A percentile compares a stretch with the other conserved stretches of the same genome.
These are phyloP conservation scores for Dictyophora rubrovolvata DNA, from an alignment of 768 basidiomycete genomes.

Conservation along the genomic window DNA sequence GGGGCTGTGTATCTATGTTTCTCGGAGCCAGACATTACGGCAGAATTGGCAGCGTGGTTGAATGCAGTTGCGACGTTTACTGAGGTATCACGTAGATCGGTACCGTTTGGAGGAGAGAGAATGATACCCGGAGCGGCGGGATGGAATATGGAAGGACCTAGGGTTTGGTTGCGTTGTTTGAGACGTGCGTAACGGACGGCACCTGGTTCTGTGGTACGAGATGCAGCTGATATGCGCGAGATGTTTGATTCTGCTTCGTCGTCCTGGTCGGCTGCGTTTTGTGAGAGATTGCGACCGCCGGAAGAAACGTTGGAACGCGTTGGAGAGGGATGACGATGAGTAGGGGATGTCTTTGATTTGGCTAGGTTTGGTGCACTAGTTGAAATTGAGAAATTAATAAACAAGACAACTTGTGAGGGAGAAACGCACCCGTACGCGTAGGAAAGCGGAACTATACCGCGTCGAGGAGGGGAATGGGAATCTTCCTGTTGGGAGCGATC, in stretches of 20 bases:
- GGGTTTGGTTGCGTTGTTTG: slow-evolving; percentile 33
- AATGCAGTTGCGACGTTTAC: slow-evolving; percentile 83
- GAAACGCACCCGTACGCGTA: slow-evolving; percentile 60
- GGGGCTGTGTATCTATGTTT: slow-evolving; percentile 10
- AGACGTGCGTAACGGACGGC: slow-evolving; percentile 38
- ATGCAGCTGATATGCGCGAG: neutral
- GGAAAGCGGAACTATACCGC: slow-evolving; percentile 39
- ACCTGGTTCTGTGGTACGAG: slow-evolving; percentile 19
- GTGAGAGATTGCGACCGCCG: slow-evolving; percentile 22
- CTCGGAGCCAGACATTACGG: slow-evolving; percentile 1
- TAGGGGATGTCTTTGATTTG: slow-evolving; percentile 6
- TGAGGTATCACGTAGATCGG: slow-evolving; percentile 73
- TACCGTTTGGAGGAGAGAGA: slow-evolving; percentile 43
- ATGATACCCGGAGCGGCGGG: slow-evolving; percentile 20
- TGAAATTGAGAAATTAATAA: slow-evolving; percentile 41
- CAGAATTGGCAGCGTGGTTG: slow-evolving; percentile 46
- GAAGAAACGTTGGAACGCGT: slow-evolving; percentile 22
- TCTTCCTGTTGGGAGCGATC: slow-evolving; percentile 20
- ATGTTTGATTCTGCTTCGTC: slow-evolving; percentile 28
- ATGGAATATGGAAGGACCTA: slow-evolving; percentile 12
- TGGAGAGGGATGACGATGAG: slow-evolving; percentile 7
- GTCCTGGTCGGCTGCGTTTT: slow-evolving; percentile 27
- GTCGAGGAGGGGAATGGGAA: slow-evolving; percentile 24
- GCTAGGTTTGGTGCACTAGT: slow-evolving; percentile 16
- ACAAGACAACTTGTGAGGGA: slow-evolving; percentile 15